Evolutionary conservation across 805 yeast genomes (phyloP).

Genomic region (Candida methanosorbosa): DNA sequence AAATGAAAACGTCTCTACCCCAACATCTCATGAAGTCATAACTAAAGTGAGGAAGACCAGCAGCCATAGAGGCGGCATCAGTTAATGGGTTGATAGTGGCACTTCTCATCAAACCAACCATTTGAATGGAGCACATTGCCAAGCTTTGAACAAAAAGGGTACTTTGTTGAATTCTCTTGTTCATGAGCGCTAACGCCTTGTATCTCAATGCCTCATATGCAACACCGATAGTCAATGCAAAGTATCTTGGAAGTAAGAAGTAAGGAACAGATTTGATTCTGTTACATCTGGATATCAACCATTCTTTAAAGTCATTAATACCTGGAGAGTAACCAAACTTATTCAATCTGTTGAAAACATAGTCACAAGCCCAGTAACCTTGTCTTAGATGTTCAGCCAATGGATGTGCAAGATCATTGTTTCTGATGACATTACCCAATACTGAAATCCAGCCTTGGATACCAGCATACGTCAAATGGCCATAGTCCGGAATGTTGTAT

Average conservation of each 20-base stretch:
- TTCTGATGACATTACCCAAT: slow-evolving; percentile 49
- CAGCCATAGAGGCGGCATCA: slow-evolving; percentile 74
- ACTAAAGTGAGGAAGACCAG: slow-evolving; percentile 93
- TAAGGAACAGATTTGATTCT: slow-evolving; percentile 63
- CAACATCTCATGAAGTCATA: slow-evolving; percentile 91
- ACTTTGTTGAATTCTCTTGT: slow-evolving; percentile 44
- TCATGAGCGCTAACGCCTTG: slow-evolving; percentile 52
- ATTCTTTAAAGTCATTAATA: slow-evolving; percentile 47
- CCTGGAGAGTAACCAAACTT: slow-evolving; percentile 39
- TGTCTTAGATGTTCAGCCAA: slow-evolving; percentile 69
- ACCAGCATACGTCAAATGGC: slow-evolving; percentile 78
- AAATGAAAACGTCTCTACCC: slow-evolving; percentile 95
- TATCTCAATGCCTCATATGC: slow-evolving; percentile 77
- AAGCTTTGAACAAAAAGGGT: slow-evolving; percentile 73
- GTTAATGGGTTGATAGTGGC: slow-evolving; percentile 67
- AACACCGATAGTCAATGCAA: slow-evolving; percentile 71
- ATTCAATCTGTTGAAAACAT: slow-evolving; percentile 50
- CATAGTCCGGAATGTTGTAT: slow-evolving; percentile 67
- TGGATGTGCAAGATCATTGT: slow-evolving; percentile 79
- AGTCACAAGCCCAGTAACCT: slow-evolving; percentile 89
- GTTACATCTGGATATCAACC: slow-evolving; percentile 62
- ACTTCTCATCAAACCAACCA: slow-evolving; percentile 66
- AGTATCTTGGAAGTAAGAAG: slow-evolving; percentile 78
- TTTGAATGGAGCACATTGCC: slow-evolving; percentile 77
- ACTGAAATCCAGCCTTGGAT: slow-evolving; percentile 86